phyloP scores from a whole-genome alignment of 1,139 yeast species.

The Protomyces gravidus region DNA sequence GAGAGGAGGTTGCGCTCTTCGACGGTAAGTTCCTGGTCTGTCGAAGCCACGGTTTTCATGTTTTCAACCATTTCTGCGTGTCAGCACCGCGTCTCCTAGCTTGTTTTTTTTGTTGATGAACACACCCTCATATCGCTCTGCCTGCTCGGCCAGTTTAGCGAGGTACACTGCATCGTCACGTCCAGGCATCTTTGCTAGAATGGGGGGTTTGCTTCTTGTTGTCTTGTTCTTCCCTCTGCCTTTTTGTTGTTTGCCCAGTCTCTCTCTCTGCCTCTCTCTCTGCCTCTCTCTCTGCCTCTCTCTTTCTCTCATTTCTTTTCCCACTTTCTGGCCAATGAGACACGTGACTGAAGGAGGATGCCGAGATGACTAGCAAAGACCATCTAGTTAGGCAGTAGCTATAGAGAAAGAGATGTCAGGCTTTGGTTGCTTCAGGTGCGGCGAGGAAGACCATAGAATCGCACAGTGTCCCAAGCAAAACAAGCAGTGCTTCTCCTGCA shows the following conservation, averaged over 20 bases:
- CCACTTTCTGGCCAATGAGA: no score
- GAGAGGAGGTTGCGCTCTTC: slow-evolving; percentile 97
- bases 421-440: neutral
- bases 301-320: neutral
- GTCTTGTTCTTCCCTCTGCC: neutral
- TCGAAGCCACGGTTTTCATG: slow-evolving; percentile 95
- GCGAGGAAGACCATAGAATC: neutral
- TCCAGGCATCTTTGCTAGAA: slow-evolving; percentile 14
- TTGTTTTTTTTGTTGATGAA: neutral
- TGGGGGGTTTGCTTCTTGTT: neutral
- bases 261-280: neutral
- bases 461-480: neutral
- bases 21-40: slow-evolving; percentile 91
- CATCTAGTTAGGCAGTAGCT: slow-evolving; percentile 36
- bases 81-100: no score
- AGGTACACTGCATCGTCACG: slow-evolving; percentile 92
- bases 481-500: neutral
- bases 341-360: no score
- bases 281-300: neutral
- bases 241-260: neutral
- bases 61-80: slow-evolving; percentile 63
- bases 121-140: slow-evolving; percentile 99
- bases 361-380: neutral
- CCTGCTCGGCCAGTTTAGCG: slow-evolving; percentile 99
- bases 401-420: neutral